Evolutionary conservation across 192 early-diverging fungal species (phyloP).

Genomic region (Pilaira anomala): DNA sequence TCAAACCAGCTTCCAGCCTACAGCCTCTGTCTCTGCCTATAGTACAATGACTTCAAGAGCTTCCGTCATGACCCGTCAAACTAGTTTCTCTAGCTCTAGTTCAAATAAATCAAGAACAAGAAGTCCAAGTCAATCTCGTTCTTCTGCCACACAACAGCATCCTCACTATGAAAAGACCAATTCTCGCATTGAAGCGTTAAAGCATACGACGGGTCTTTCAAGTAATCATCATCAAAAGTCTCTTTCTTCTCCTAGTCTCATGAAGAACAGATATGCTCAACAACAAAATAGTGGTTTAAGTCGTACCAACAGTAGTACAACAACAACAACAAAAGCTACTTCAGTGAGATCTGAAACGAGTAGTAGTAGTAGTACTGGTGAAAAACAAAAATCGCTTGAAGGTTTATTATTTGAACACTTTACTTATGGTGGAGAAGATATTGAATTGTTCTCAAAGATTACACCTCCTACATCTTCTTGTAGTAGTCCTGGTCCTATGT

Average conservation of each 20-base stretch:
- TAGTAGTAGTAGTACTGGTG: no score
- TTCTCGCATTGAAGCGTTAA: not conserved
- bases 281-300: not conserved
- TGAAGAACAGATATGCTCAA: not conserved
- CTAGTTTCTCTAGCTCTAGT: not conserved
- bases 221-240: not conserved
- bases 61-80: not conserved
- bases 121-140: not conserved
- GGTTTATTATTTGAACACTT: constrained; percentile 16
- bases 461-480: not conserved
- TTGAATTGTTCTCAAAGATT: not conserved
- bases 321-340: not conserved
- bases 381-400: not conserved
- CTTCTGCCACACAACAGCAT: not conserved
- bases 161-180: not conserved
- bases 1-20: not conserved
- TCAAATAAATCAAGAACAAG: not conserved
- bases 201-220: not conserved
- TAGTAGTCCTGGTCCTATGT: not conserved
- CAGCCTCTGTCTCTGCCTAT: not conserved
- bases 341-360: not conserved
- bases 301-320: not conserved
- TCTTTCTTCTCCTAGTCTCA: not conserved
- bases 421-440: constrained; percentile 22
- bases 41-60: no score